Evolutionary conservation across 2,329 filamentous ascomycete genomes (phyloP), one percentile per base, ranked within the genome.

Genomic region (Falciphora oryzae): DNA sequence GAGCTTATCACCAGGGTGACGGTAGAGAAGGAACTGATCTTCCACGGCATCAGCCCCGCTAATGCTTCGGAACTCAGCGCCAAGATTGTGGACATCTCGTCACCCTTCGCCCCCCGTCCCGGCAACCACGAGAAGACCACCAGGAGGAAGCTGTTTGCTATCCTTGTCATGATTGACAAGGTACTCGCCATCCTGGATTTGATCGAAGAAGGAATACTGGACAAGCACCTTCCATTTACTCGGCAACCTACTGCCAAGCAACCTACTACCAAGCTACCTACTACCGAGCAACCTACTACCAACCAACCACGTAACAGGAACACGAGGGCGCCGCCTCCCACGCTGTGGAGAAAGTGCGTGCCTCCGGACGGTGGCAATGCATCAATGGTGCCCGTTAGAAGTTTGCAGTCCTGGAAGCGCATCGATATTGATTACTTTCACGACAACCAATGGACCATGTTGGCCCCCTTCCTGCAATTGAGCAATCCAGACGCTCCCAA

Each of bases 11-110:
- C 61, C 14, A 57, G 27, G 61, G 18, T 13, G 25, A 29, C 61
- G 22, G 44, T 62, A 25, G 53, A 53, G 61, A 25, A 53, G 18
- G 61, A 62, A 27, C 60, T 61, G 11, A 25, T 28, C 25, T 27
- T 7, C 56, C 28, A 29, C 56, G 25, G 6, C 11, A 4, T 57
- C 22, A 29, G n/a, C 8, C 6, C 35, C 2, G 32, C n/a, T 57
- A 5, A 27, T 28, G 25, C 25, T n/a, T 57, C 25, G 16, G 29
- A 59, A 50, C 38, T 29, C 8, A 29, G 18, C 58, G 29, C 18
- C 18, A 32, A 59, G 27, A 59, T 59, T n/a, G 29, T 22, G 58
- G 58, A 27, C 27, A 59, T 29, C 18, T 22, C 58, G 29, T 35
- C 58, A 13, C 13, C 25, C 22, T 3, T 3, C 4, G 18, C 29